Evolutionary conservation across 106 monocot species (phyloP), one percentile per base, ranked within the genome.

Genomic region (Dendrobium nobile): DNA sequence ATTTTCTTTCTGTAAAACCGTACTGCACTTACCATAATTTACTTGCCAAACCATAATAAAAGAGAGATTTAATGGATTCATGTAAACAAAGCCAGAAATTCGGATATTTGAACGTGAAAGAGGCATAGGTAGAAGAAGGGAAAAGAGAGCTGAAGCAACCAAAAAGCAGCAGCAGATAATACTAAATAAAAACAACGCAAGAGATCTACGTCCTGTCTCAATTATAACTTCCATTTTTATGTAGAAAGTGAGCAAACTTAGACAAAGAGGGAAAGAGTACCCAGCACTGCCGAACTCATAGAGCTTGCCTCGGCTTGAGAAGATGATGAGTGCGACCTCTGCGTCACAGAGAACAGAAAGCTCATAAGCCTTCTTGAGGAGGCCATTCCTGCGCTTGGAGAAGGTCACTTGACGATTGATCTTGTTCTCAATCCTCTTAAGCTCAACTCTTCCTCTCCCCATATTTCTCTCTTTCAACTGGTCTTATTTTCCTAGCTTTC

Each of bases 381-480:
- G 64, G 1, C 64, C 64, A 9, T 64, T 64, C 9, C 64, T 64
- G 22, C 64, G 64, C n/a, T 64, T 64, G 20, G 64, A 64, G 64
- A 64, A 64, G 64, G 64, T 64, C 24, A 64, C 64, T 9, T 64
- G 64, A 3, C 64, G 64, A 64, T 64, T 64, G 64, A 64, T 64
- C 64, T 64, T 64, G 64, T 64, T 64, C 64, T 64, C 64, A 22
- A 64, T 64, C 20, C 64, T 64, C 64, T 64, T 64, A 0, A 64
- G 64, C 64, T 64, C 64, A 22, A 64, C 64, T 64, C 64, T 64
- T 8, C 64, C 64, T 64, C 64, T 64, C 4, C 64, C 64, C 64
- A 64, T 64, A 6, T 64, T 9, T n/a, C 59, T 59, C 64, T 64
- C 24, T 24, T 22, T 64, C 64, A 24, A 51, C 1, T 51, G 1